Conservation (phyloP, 2,329 filamentous ascomycete genomes). For the Thelonectria olida region DNA sequence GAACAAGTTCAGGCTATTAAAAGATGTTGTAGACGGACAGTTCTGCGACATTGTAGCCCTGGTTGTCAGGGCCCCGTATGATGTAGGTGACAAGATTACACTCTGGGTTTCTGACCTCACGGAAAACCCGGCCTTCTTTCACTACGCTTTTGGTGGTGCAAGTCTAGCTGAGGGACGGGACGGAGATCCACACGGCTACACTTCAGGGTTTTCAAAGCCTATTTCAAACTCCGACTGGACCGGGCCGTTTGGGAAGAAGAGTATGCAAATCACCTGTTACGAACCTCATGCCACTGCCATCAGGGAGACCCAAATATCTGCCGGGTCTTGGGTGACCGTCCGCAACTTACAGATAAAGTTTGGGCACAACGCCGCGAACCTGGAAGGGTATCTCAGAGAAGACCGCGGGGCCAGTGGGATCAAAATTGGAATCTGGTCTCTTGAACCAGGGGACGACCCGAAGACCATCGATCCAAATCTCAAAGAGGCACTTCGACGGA, state of each 20-base stretch:
- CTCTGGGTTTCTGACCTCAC: conserved; percentile 89
- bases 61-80: conserved; percentile 65
- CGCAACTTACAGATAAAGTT: conserved; percentile 77
- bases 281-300: conserved; percentile 71
- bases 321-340: conserved; percentile 71
- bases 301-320: conserved; percentile 59
- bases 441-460: conserved; percentile 52
- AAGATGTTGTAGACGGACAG: conserved; percentile 63
- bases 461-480: conserved; percentile 58
- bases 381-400: conserved; percentile 78
- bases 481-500: conserved; percentile 69
- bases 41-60: conserved; percentile 79
- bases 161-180: conserved; percentile 49
- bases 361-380: conserved; percentile 57
- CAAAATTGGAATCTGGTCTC: conserved; percentile 66
- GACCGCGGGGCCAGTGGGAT: conserved; percentile 56
- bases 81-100: conserved; percentile 57
- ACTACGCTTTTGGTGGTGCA: conserved; percentile 50
- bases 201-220: conserved; percentile 38
- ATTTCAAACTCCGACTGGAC: conserved; percentile 60
- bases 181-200: conserved; percentile 67
- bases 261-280: conserved; percentile 76
- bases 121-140: conserved; percentile 70
- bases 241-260: conserved; percentile 78
- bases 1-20: conserved; percentile 71